Conservation (phyloP, 2,329 filamentous ascomycete genomes). For the Lasiodiplodia theobromae region DNA sequence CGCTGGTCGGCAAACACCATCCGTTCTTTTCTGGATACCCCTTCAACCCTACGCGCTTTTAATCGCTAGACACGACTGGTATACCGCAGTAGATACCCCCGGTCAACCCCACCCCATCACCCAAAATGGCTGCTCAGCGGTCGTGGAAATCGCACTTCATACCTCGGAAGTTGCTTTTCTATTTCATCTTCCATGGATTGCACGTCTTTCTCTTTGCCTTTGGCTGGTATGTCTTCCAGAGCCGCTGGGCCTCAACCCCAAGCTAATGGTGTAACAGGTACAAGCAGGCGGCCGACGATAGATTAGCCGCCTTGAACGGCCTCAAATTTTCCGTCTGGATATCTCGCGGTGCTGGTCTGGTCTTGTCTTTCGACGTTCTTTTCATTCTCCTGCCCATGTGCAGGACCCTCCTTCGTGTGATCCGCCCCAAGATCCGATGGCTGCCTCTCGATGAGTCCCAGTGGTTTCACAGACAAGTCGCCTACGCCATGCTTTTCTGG, state of each 20-base stretch:
- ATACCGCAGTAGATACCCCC: background rate
- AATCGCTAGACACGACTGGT: conserved; percentile 10
- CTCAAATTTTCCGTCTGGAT: conserved; percentile 93
- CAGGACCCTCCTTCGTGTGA: conserved; percentile 81
- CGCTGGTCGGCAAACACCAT: conserved; percentile 26
- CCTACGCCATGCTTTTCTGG: conserved; percentile 87
- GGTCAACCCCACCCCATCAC: background rate
- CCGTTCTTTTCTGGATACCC: conserved; percentile 22
- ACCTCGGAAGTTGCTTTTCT: conserved; percentile 76
- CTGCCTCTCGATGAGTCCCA: conserved; percentile 94
- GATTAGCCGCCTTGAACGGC: conserved; percentile 78
- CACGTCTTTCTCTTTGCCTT: conserved; percentile 81
- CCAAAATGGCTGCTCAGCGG: conserved; percentile 18
- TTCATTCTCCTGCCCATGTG: conserved; percentile 95
- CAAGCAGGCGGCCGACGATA: conserved; percentile 73
- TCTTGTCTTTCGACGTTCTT: conserved; percentile 81
- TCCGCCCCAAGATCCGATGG: conserved; percentile 87
- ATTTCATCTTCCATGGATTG: conserved; percentile 79
- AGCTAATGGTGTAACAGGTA: conserved; percentile 63
- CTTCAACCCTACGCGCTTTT: conserved; percentile 13
- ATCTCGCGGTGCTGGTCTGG: conserved; percentile 89
- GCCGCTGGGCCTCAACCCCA: conserved; percentile 21
- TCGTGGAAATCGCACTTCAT: conserved; percentile 59
- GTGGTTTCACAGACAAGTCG: conserved; percentile 96
- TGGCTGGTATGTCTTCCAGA: conserved; percentile 74